These are phyloP conservation scores for Cucurbitaria berberidis DNA, from an alignment of 2,329 filamentous ascomycete genomes.

Conservation along the genomic window DNA sequence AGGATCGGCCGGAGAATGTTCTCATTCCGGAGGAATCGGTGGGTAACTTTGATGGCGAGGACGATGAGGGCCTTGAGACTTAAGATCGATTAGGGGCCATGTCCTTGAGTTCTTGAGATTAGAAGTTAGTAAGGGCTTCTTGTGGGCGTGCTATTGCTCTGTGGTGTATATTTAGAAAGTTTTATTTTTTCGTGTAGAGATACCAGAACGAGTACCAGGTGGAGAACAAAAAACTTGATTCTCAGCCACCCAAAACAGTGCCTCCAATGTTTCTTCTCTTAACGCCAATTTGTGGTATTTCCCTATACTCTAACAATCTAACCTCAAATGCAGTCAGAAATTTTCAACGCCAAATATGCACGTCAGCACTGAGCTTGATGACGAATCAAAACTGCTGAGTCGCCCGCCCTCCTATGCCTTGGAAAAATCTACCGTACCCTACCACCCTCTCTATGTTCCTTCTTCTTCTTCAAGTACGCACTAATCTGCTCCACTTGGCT, in stretches of 20 bases:
- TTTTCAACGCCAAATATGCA: not conserved
- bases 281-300: not conserved
- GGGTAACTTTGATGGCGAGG: constrained; percentile 9
- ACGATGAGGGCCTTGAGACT: constrained; percentile 9
- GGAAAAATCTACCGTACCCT: not conserved
- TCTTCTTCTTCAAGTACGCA: constrained; percentile 70
- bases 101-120: constrained; percentile 3
- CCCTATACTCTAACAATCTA: not conserved
- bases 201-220: not conserved
- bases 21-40: constrained; percentile 22
- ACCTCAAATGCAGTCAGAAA: no score
- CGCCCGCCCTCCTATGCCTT: not conserved
- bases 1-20: constrained; percentile 41
- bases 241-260: not conserved
- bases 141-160: not conserved
- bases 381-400: not conserved
- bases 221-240: not conserved
- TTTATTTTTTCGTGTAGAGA: not conserved
- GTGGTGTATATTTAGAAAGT: not conserved
- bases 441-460: constrained; percentile 19
- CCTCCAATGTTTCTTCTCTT: not conserved
- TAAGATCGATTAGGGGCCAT: not conserved
- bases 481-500: constrained; percentile 88
- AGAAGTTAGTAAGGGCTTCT: not conserved
- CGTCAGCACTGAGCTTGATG: not conserved